Evolutionary conservation across 352 stramenopile species (phyloP).

Genomic region (Phytophthora multivora): DNA sequence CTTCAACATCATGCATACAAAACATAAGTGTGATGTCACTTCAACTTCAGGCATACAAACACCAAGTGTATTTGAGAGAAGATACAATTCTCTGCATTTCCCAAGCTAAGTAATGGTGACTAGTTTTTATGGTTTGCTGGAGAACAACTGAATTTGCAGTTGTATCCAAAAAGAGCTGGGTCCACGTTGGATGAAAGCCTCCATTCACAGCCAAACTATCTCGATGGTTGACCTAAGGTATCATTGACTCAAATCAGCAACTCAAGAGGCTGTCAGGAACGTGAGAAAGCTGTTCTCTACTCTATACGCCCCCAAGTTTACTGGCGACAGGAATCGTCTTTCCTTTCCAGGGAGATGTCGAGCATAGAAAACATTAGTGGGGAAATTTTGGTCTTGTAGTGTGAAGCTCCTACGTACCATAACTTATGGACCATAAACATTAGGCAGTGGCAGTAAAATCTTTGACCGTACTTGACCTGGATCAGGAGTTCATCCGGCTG

Average conservation of each 20-base stretch:
- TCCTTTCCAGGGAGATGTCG: not conserved
- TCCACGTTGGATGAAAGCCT: not conserved
- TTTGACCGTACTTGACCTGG: too few species aligned
- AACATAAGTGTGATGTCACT: conserved; percentile 1
- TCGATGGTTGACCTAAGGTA: not conserved
- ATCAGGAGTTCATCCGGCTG: too few species aligned
- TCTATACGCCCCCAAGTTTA: not conserved
- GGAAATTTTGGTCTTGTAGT: not conserved
- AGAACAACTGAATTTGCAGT: not conserved
- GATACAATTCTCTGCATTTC: too few species aligned
- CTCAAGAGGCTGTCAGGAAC: not conserved
- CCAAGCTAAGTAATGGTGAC: not conserved
- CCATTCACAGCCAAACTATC: not conserved
- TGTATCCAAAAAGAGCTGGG: not conserved
- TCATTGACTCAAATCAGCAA: not conserved
- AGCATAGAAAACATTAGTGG: not conserved
- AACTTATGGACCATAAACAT: too few species aligned
- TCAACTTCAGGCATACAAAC: conserved; percentile 10
- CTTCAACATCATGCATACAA: conserved; percentile 15
- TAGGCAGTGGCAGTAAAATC: too few species aligned
- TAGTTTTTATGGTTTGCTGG: not conserved
- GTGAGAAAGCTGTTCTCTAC: not conserved
- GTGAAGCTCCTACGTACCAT: too few species aligned
- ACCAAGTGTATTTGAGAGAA: too few species aligned
- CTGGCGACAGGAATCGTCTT: conserved; percentile 2